Evolutionary conservation across 805 yeast species (phyloP).

Genomic region (Kurtzmaniella cleridarum): DNA sequence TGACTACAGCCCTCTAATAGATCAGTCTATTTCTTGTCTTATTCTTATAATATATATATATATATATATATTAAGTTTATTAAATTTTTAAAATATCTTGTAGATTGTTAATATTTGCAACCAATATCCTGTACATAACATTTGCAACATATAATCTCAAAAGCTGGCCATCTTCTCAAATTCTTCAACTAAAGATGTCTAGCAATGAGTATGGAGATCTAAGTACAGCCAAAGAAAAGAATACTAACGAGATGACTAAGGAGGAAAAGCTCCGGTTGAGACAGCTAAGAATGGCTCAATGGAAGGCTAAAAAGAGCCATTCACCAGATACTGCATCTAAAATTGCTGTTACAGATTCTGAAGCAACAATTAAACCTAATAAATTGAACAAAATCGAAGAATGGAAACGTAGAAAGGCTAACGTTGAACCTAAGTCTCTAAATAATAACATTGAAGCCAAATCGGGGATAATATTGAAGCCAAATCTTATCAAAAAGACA

Average conservation of each 20-base stretch:
- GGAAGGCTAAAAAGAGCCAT: constrained; percentile 15
- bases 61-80: too few relatives aligned
- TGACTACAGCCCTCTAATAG: constrained; percentile 75
- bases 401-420: constrained; percentile 41
- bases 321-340: constrained; percentile 3
- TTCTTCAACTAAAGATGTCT: background rate
- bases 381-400: constrained; percentile 41
- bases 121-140: background rate
- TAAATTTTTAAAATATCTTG: too few relatives aligned
- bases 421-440: too few relatives aligned
- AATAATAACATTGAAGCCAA: background rate
- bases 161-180: background rate
- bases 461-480: constrained; percentile 5
- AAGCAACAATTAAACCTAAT: constrained; percentile 15
- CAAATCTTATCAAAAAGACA: background rate
- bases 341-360: background rate
- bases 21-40: too few relatives aligned
- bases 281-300: constrained; percentile 50
- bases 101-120: too few relatives aligned
- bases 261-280: constrained; percentile 36
- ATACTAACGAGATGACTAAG: constrained; percentile 13
- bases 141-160: background rate
- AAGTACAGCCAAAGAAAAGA: background rate
- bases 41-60: background rate
- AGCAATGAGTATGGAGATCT: background rate